Percentiles rank a stretch among this genome's conserved stretches.
Evolutionary conservation across 495 filamentous ascomycete species (phyloP).

Genomic region (Talaromyces proteolyticus): DNA sequence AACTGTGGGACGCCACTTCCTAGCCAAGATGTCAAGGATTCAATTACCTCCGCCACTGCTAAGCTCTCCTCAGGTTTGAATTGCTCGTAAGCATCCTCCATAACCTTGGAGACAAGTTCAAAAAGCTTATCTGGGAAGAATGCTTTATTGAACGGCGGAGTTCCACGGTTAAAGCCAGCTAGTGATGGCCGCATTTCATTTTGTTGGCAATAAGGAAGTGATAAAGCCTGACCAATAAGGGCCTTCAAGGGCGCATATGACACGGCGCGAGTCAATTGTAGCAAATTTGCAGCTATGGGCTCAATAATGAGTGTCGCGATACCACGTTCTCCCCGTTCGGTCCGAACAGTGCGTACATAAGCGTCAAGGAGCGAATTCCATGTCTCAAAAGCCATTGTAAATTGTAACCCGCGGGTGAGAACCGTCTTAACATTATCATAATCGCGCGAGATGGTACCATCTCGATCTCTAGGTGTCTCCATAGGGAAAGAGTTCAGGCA

Average conservation of each 20-base stretch:
- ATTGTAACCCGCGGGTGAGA: constrained; percentile 55
- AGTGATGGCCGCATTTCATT: background rate
- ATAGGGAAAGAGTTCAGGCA: constrained; percentile 30
- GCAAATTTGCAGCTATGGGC: constrained; percentile 54
- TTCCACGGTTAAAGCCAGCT: background rate
- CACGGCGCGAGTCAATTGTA: constrained; percentile 11
- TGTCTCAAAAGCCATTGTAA: constrained; percentile 30
- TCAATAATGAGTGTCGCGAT: constrained; percentile 60
- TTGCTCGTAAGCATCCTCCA: constrained; percentile 23
- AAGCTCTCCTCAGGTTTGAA: constrained; percentile 17
- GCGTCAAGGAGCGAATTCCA: constrained; percentile 59
- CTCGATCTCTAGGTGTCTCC: constrained; percentile 36
- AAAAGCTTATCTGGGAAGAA: constrained; percentile 23
- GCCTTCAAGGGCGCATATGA: constrained; percentile 24
- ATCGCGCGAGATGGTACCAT: constrained; percentile 44
- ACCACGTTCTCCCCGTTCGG: constrained; percentile 61
- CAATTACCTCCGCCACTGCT: constrained; percentile 28
- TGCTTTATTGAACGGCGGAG: background rate
- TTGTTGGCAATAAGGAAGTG: constrained; percentile 24
- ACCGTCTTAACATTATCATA: constrained; percentile 66
- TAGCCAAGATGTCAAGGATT: constrained; percentile 34
- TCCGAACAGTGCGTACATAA: constrained; percentile 50
- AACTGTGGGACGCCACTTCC: constrained; percentile 23
- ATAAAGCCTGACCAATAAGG: constrained; percentile 27
- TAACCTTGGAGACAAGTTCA: constrained; percentile 16